Evolutionary conservation across 305 asterid genomes (phyloP).

Genomic region (Fraxinus dipetala): DNA sequence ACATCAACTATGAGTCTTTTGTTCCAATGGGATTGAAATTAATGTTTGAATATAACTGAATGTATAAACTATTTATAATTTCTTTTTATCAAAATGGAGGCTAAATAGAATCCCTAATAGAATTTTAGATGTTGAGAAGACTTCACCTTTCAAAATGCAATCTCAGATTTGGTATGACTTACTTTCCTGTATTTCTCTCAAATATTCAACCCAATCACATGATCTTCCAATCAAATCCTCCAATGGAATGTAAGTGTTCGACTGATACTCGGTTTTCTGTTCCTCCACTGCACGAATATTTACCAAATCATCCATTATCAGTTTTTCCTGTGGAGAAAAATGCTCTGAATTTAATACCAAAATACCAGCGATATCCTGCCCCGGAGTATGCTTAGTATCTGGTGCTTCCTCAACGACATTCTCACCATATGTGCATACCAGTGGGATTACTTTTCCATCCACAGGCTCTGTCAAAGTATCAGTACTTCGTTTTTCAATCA

Average conservation of each 20-base stretch:
- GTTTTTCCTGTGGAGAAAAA: constrained; percentile 18
- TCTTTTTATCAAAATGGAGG: no score
- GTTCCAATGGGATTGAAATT: background rate
- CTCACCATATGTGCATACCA: constrained; percentile 1
- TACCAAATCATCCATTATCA: constrained; percentile 22
- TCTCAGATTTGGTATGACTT: constrained; percentile 9
- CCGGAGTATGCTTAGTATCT: background rate
- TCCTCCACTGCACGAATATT: background rate
- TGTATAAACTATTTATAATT: no score
- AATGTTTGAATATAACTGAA: no score
- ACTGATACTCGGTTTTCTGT: constrained; percentile 10
- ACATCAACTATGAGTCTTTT: no score
- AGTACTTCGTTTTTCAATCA: background rate
- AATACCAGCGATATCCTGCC: background rate
- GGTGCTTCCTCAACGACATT: constrained; percentile 10
- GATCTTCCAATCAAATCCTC: constrained; percentile 41
- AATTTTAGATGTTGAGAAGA: background rate
- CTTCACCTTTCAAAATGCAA: background rate
- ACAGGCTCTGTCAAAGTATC: background rate
- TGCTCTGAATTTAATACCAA: background rate
- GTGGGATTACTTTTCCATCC: background rate
- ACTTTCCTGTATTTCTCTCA: constrained; percentile 17
- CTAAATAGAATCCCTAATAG: background rate
- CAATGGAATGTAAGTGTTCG: constrained; percentile 23
- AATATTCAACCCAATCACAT: constrained; percentile 29